These are phyloP conservation scores for Acanthamoeba comandoni DNA, from an alignment of 208 protist species.

Conservation along the genomic window DNA sequence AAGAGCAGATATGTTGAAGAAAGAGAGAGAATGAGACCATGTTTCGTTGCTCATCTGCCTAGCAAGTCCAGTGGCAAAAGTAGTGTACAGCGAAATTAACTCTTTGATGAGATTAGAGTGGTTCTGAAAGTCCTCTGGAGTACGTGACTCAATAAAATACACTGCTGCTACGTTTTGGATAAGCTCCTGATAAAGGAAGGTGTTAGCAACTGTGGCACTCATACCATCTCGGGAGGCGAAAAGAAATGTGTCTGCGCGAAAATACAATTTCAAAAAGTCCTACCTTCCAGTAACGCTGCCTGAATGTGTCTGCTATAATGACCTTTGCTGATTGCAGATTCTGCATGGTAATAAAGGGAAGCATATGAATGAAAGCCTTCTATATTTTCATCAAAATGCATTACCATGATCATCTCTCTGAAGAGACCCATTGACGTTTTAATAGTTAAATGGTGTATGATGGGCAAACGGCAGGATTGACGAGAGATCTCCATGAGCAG, in stretches of 20 bases:
- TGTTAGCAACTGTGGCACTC: background rate
- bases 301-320: slow-evolving; percentile 25
- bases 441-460: slow-evolving; percentile 38
- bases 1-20: background rate
- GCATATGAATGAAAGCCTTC: background rate
- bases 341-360: background rate
- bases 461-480: slow-evolving; percentile 24
- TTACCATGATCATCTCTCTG: slow-evolving; percentile 42
- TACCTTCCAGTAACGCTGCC: slow-evolving; percentile 72
- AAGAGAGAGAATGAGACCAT: background rate
- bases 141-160: slow-evolving; percentile 49
- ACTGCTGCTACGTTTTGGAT: slow-evolving; percentile 56
- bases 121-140: slow-evolving; percentile 31
- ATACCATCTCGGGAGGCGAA: background rate
- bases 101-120: slow-evolving; percentile 60
- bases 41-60: slow-evolving; percentile 13
- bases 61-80: slow-evolving; percentile 34
- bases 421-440: slow-evolving; percentile 57
- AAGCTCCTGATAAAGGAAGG: slow-evolving; percentile 5
- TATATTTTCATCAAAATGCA: background rate
- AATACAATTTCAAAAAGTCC: background rate
- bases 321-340: slow-evolving; percentile 18
- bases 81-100: background rate
- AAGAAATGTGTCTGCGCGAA: background rate
- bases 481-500: slow-evolving; percentile 68